These are phyloP conservation scores for Chaetomium strumarium DNA, from an alignment of 2,329 filamentous ascomycete genomes.

Conservation along the genomic window DNA sequence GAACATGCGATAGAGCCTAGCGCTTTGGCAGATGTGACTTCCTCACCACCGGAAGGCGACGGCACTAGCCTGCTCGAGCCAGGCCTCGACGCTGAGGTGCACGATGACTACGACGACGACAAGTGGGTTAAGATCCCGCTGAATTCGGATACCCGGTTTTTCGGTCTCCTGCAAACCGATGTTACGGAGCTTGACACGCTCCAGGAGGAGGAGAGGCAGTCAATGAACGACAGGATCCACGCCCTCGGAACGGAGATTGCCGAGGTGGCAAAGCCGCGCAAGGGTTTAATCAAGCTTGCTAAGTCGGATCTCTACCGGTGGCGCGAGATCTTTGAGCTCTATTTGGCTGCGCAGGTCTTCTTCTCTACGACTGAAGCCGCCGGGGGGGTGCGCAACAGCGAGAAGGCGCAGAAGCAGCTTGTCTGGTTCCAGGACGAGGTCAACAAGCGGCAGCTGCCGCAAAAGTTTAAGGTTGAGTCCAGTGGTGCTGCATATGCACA, in stretches of 20 bases:
- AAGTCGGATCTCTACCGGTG: conserved; percentile 67
- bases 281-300: conserved; percentile 42
- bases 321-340: conserved; percentile 77
- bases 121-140: conserved; percentile 65
- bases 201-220: conserved; percentile 59
- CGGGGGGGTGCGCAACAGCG: conserved; percentile 60
- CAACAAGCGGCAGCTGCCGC: conserved; percentile 50
- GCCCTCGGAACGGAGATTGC: conserved; percentile 60
- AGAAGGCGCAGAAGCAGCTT: conserved; percentile 60
- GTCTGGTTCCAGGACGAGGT: conserved; percentile 68
- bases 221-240: conserved; percentile 57
- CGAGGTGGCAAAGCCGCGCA: conserved; percentile 53
- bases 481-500: conserved; percentile 59
- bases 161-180: conserved; percentile 66
- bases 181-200: conserved; percentile 63
- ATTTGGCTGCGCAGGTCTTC: conserved; percentile 74
- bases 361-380: conserved; percentile 71
- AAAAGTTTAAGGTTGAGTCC: conserved; percentile 58
- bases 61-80: background rate
- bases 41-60: background rate
- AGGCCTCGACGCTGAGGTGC: background rate
- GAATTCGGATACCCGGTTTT: conserved; percentile 73
- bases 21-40: conserved; percentile 2
- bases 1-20: background rate
- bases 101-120: conserved; percentile 9